Evolutionary conservation across 441 rosid species (phyloP).

Genomic region (Erysimum cheiri): DNA sequence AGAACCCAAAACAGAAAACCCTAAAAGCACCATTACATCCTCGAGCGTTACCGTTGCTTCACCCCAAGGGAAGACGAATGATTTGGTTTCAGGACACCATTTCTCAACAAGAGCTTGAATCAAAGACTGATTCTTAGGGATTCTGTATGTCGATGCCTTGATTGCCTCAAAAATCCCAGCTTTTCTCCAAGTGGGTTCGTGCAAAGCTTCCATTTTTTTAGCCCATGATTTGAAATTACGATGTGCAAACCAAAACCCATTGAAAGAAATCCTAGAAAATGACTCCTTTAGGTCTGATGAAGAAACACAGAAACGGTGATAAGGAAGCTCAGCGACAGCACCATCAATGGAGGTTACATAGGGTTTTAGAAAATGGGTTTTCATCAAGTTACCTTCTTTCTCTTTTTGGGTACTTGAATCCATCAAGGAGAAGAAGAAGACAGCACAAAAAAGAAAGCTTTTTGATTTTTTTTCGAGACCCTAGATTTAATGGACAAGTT

Average conservation of each 20-base stretch:
- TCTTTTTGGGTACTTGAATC: neutral
- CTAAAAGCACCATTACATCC: conserved; percentile 49
- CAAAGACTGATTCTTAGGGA: conserved; percentile 26
- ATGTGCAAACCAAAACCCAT: conserved; percentile 34
- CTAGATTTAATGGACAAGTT: neutral
- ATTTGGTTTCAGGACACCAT: conserved; percentile 52
- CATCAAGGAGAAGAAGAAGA: conserved; percentile 15
- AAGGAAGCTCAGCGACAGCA: conserved; percentile 30
- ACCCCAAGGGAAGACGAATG: conserved; percentile 55
- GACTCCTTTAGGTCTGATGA: neutral
- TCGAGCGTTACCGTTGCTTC: conserved; percentile 59
- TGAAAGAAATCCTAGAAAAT: conserved; percentile 8
- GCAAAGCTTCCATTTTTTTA: conserved; percentile 30
- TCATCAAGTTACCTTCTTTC: conserved; percentile 28
- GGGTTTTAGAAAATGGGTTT: conserved; percentile 50
- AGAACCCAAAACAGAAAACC: conserved; percentile 47
- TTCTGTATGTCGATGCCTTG: conserved; percentile 40
- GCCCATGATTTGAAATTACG: conserved; percentile 41
- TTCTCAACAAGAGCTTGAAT: conserved; percentile 43
- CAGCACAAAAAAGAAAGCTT: neutral
- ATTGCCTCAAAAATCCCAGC: conserved; percentile 51
- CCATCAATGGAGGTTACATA: conserved; percentile 27
- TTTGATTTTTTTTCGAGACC: neutral
- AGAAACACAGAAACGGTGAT: neutral
- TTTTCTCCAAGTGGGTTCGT: conserved; percentile 44